phyloP scores from a whole-genome alignment of 73 alveolate species.

The Paramecium biaurelia region DNA sequence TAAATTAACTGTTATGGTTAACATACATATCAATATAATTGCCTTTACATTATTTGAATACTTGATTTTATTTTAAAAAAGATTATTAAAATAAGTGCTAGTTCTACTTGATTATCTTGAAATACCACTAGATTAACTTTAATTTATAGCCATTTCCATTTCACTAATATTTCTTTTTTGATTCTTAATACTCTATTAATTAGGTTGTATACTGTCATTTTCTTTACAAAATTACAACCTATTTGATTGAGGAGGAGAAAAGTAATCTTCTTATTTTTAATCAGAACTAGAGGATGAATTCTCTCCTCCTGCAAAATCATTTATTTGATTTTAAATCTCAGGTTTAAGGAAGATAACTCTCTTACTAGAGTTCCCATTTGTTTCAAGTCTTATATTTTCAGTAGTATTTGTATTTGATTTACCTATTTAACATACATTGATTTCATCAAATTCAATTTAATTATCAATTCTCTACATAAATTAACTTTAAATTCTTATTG shows the following conservation, averaged over 20 bases:
- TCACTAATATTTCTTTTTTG: not conserved
- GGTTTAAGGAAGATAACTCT: not conserved
- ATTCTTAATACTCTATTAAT: not conserved
- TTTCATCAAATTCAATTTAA: not conserved
- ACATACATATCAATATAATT: not conserved
- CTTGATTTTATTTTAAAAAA: not conserved
- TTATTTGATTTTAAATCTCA: not conserved
- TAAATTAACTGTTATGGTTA: not conserved
- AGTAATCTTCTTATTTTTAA: not conserved
- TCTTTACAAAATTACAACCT: not conserved
- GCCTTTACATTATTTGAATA: not conserved
- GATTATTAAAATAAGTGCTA: not conserved
- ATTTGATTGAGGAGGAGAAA: not conserved
- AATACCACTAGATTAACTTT: slow-evolving; percentile 8
- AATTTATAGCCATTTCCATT: slow-evolving; percentile 13
- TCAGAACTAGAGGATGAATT: not conserved
- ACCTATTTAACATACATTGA: not conserved
- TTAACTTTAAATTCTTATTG: not conserved
- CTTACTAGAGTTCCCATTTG: not conserved
- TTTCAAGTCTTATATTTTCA: not conserved
- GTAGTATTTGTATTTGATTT: not conserved
- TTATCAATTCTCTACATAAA: not conserved
- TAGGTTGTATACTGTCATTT: not conserved
- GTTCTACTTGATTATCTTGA: slow-evolving; percentile 16
- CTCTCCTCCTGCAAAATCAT: not conserved